Evolutionary conservation across 495 filamentous ascomycete species (phyloP).

Genomic region (Apiosordaria backusii): DNA sequence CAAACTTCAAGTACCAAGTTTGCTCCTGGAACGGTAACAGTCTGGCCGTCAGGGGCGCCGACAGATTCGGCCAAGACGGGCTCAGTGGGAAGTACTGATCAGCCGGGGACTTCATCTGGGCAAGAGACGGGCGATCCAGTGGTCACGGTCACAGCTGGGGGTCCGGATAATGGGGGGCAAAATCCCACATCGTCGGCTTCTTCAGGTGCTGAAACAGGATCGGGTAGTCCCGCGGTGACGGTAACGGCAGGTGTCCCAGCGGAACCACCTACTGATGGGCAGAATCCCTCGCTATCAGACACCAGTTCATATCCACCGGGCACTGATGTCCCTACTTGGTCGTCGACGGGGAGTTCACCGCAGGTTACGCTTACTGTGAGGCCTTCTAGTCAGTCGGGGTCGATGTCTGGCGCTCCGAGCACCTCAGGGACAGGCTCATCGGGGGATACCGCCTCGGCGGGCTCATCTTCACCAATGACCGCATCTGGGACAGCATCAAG

Average conservation of each 20-base stretch:
- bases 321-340: neutral
- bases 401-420: neutral
- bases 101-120: too few species aligned
- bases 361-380: neutral
- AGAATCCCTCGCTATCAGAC: neutral
- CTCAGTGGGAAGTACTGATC: too few species aligned
- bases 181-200: neutral
- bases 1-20: too few species aligned
- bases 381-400: neutral
- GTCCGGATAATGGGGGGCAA: neutral
- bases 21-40: constrained; percentile 1
- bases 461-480: neutral
- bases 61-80: too few species aligned
- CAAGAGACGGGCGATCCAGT: too few species aligned
- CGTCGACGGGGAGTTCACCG: neutral
- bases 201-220: too few species aligned
- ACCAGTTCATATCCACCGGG: neutral
- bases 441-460: too few species aligned
- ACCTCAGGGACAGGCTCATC: too few species aligned
- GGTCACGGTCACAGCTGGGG: neutral
- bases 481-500: neutral
- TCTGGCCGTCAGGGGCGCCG: neutral
- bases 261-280: neutral
- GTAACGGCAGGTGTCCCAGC: neutral
- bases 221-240: neutral